Conservation (phyloP, 2,329 filamentous ascomycete genomes). For the Trichoderma brevicompactum region DNA sequence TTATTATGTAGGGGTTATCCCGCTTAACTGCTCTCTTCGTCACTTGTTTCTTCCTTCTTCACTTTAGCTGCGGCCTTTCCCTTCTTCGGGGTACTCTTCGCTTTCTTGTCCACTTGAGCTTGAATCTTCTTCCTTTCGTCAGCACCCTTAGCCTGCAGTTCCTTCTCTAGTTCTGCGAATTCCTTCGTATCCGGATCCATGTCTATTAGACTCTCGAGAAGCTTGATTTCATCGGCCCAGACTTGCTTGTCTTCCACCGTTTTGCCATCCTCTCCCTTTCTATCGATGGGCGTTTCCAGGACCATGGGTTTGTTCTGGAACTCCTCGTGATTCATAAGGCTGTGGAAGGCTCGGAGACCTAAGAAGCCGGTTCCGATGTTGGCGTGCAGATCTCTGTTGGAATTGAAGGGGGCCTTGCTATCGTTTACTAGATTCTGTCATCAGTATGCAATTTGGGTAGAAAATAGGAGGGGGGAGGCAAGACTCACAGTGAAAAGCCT, state of each 20-base stretch:
- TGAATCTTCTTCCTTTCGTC: slow-evolving; percentile 75
- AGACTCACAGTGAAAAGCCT: slow-evolving; percentile 70
- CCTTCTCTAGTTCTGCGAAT: slow-evolving; percentile 68
- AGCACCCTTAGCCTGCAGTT: slow-evolving; percentile 69
- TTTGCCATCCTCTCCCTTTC: slow-evolving; percentile 66
- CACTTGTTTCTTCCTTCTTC: slow-evolving; percentile 41
- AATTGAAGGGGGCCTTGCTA: slow-evolving; percentile 84
- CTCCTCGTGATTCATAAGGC: slow-evolving; percentile 78
- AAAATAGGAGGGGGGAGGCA: not conserved
- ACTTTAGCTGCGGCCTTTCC: slow-evolving; percentile 35
- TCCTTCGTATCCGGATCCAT: slow-evolving; percentile 77
- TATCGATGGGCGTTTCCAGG: slow-evolving; percentile 92
- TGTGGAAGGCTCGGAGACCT: slow-evolving; percentile 87
- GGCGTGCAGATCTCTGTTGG: slow-evolving; percentile 86
- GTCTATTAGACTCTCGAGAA: slow-evolving; percentile 84
- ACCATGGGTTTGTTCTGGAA: slow-evolving; percentile 87
- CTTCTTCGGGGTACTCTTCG: slow-evolving; percentile 59
- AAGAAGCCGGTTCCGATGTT: slow-evolving; percentile 97
- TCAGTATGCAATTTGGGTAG: slow-evolving; percentile 20
- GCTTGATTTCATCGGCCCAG: slow-evolving; percentile 94
- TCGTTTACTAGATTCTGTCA: slow-evolving; percentile 71
- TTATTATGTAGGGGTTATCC: not conserved
- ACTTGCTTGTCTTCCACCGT: slow-evolving; percentile 76
- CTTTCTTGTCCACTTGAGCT: slow-evolving; percentile 78
- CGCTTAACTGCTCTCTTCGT: slow-evolving; percentile 42